Percentiles rank a stretch among this genome's conserved stretches.
Evolutionary conservation across 1,284 basidiomycete genomes (phyloP).

Genomic region (Athelia psychrophila): DNA sequence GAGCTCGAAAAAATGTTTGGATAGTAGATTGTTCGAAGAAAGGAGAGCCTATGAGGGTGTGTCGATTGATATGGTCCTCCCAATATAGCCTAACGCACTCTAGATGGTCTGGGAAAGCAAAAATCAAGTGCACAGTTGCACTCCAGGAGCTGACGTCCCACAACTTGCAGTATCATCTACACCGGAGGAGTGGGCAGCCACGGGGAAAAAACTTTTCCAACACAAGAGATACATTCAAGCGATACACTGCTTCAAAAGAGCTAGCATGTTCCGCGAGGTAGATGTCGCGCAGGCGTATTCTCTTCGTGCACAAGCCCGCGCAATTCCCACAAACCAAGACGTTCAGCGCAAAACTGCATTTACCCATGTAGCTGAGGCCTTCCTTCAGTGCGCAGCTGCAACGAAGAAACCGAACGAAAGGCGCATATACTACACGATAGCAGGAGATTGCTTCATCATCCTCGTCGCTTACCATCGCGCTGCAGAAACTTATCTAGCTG

Average conservation of each 20-base stretch:
- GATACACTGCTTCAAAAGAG: slow-evolving; percentile 59
- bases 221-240: slow-evolving; percentile 57
- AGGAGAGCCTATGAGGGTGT: slow-evolving; percentile 56
- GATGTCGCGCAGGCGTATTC: slow-evolving; percentile 45
- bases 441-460: slow-evolving; percentile 51
- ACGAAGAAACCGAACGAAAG: slow-evolving; percentile 22
- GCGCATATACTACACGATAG: slow-evolving; percentile 41
- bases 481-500: slow-evolving; percentile 41
- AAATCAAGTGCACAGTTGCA: slow-evolving; percentile 39
- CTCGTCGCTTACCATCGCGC: slow-evolving; percentile 40
- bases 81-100: neutral
- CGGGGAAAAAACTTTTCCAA: slow-evolving; percentile 50
- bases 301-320: slow-evolving; percentile 35
- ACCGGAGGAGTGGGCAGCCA: slow-evolving; percentile 52
- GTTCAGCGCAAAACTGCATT: slow-evolving; percentile 29
- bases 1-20: slow-evolving; percentile 67
- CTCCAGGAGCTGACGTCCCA: slow-evolving; percentile 42
- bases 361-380: slow-evolving; percentile 44
- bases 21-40: slow-evolving; percentile 59
- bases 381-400: slow-evolving; percentile 37
- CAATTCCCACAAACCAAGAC: slow-evolving; percentile 17
- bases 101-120: slow-evolving; percentile 48
- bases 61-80: slow-evolving; percentile 13
- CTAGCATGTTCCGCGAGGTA: slow-evolving; percentile 39
- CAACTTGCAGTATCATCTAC: slow-evolving; percentile 46